Evolutionary conservation across 164 flowering plant genomes (phyloP).

Genomic region (Aristolochia fimbriata): DNA sequence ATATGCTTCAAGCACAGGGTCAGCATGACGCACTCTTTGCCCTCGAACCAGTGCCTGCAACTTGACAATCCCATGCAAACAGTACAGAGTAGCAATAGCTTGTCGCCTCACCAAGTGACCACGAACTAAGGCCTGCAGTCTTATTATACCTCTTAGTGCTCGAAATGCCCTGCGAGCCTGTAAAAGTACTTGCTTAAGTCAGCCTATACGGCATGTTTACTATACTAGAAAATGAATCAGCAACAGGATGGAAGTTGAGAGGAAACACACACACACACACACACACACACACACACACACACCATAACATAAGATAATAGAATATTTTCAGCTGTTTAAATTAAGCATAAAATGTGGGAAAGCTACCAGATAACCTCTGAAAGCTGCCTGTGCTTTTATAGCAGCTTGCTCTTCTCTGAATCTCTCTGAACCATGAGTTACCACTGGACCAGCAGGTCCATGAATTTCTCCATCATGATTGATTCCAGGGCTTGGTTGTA

Average conservation of each 20-base stretch:
- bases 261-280: not conserved
- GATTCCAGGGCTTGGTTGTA: conserved; percentile 10
- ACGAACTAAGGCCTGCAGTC: conserved; percentile 92
- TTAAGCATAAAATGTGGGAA: not conserved
- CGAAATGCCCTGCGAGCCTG: conserved; percentile 95
- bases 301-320: not conserved
- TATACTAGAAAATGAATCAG: not conserved
- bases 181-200: conserved; percentile 3
- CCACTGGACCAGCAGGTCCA: conserved; percentile 11
- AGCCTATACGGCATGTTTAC: not conserved
- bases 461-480: conserved; percentile 24
- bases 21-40: conserved; percentile 37
- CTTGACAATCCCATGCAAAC: conserved; percentile 61
- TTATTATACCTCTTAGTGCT: conserved; percentile 88
- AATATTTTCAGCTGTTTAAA: not conserved
- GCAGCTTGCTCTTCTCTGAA: conserved; percentile 51
- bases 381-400: conserved; percentile 72
- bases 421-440: conserved; percentile 29
- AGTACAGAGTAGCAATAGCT: conserved; percentile 62
- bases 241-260: not conserved
- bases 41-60: conserved; percentile 78
- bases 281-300: not conserved
- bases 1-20: conserved; percentile 31
- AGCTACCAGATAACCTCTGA: conserved; percentile 82
- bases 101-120: conserved; percentile 91